Evolutionary conservation across 148 eudicot genomes (phyloP).

Genomic region (Salicornia ramosissima): DNA sequence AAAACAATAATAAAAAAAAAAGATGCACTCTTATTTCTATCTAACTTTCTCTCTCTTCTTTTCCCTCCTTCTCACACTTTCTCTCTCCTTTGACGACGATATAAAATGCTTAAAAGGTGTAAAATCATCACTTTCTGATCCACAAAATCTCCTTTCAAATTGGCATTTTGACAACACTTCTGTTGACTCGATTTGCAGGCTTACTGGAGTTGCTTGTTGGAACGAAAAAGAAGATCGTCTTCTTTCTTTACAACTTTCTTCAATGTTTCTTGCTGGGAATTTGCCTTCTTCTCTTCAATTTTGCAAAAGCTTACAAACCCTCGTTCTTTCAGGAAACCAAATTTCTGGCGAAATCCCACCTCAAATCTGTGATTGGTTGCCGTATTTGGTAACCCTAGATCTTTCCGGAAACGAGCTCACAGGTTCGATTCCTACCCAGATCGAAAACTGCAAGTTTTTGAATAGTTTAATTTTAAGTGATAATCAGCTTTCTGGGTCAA

Average conservation of each 20-base stretch:
- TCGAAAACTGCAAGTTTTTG: slow-evolving; percentile 57
- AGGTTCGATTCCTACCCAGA: slow-evolving; percentile 50
- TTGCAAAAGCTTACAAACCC: slow-evolving; percentile 51
- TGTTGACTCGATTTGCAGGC: slow-evolving; percentile 46
- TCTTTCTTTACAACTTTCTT: slow-evolving; percentile 42
- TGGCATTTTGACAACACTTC: slow-evolving; percentile 57
- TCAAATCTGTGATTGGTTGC: slow-evolving; percentile 64
- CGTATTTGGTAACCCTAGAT: slow-evolving; percentile 63
- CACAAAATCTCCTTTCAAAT: slow-evolving; percentile 25
- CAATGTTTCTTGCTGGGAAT: slow-evolving; percentile 38
- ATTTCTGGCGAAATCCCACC: slow-evolving; percentile 56
- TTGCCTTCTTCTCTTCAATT: slow-evolving; percentile 41
- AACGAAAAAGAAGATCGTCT: slow-evolving; percentile 72
- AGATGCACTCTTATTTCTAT: neutral
- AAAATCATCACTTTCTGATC: slow-evolving; percentile 41
- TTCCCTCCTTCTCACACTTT: neutral
- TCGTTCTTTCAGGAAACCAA: slow-evolving; percentile 52
- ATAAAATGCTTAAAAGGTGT: slow-evolving; percentile 58
- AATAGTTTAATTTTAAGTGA: slow-evolving; percentile 42
- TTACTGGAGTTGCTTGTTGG: slow-evolving; percentile 69
- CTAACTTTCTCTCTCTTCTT: neutral
- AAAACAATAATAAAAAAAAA: neutral
- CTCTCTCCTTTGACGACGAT: slow-evolving; percentile 51
- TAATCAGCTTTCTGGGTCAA: slow-evolving; percentile 50
- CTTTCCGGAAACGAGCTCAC: slow-evolving; percentile 49